Conservation (phyloP, 2,329 filamentous ascomycete species). For the Aulographum hederae region DNA sequence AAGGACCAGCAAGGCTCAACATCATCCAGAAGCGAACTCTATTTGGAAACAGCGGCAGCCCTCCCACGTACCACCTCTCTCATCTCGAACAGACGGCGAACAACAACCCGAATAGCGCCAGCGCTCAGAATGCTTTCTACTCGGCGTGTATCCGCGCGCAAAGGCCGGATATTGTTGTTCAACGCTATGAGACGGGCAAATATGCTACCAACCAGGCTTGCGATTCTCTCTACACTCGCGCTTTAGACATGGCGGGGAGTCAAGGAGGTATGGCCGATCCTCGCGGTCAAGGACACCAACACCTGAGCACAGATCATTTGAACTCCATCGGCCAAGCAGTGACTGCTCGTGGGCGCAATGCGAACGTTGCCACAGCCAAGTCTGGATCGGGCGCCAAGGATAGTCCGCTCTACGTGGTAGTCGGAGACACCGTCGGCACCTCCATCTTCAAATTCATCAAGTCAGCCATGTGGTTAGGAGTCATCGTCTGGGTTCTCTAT, state of each 20-base stretch:
- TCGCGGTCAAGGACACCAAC: slow-evolving; percentile 14
- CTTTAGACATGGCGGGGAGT: no score
- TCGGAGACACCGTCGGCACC: slow-evolving; percentile 71
- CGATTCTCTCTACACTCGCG: slow-evolving; percentile 64
- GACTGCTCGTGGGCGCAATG: slow-evolving; percentile 48
- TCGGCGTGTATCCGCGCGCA: slow-evolving; percentile 77
- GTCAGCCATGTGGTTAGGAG: slow-evolving; percentile 60
- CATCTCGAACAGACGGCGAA: slow-evolving; percentile 85
- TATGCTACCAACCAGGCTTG: slow-evolving; percentile 66
- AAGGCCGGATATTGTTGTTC: slow-evolving; percentile 82
- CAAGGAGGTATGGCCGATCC: no score
- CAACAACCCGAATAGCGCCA: slow-evolving; percentile 72
- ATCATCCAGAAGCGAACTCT: background rate
- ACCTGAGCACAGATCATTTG: slow-evolving; percentile 42
- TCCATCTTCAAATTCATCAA: slow-evolving; percentile 82
- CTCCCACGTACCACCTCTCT: slow-evolving; percentile 36
- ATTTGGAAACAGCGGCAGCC: background rate
- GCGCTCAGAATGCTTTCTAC: slow-evolving; percentile 86
- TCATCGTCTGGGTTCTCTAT: slow-evolving; percentile 63
- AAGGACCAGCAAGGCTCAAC: background rate
- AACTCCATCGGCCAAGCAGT: slow-evolving; percentile 71
- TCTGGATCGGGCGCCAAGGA: slow-evolving; percentile 55
- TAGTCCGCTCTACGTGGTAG: slow-evolving; percentile 83
- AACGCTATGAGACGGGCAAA: slow-evolving; percentile 70
- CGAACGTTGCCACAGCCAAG: slow-evolving; percentile 37